A percentile compares a stretch with the other conserved stretches of the same genome.
Evolutionary conservation across 768 basidiomycete genomes (phyloP).

Genomic region (Sporobolomyces pararoseus): DNA sequence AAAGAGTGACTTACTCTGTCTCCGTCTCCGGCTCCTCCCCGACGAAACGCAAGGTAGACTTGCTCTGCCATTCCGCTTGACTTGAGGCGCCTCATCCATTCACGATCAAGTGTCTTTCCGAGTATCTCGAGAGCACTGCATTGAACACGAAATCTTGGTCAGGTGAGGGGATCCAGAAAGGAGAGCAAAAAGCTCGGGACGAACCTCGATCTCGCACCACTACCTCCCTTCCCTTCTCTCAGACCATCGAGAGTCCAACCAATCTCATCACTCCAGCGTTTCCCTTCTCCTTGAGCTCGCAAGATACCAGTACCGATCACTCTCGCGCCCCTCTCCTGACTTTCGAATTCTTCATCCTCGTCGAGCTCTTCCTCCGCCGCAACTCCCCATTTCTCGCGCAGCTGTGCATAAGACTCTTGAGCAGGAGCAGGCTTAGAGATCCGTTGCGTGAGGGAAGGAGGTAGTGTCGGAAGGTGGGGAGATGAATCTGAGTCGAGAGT

Average conservation of each 20-base stretch:
- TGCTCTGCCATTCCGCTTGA: conserved; percentile 28
- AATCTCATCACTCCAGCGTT: conserved; percentile 40
- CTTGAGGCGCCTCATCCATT: conserved; percentile 39
- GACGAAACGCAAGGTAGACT: conserved; percentile 34
- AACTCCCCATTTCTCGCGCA: conserved; percentile 30
- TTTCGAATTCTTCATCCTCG: conserved; percentile 16
- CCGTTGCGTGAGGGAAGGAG: not conserved
- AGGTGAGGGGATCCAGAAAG: not conserved
- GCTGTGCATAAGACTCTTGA: conserved; percentile 6
- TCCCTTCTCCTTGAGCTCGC: conserved; percentile 38
- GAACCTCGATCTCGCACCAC: conserved; percentile 35
- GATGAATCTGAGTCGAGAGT: no score
- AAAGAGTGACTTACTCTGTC: conserved; percentile 28
- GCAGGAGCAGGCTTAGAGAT: not conserved
- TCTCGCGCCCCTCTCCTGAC: conserved; percentile 8
- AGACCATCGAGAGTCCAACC: conserved; percentile 40
- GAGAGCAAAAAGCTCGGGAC: not conserved
- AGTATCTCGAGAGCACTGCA: conserved; percentile 40
- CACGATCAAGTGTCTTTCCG: conserved; percentile 29
- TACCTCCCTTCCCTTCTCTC: conserved; percentile 4
- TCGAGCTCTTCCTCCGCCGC: conserved; percentile 31
- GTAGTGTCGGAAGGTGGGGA: not conserved
- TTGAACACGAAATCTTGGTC: not conserved
- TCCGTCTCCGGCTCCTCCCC: conserved; percentile 28
- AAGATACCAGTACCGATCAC: conserved; percentile 28